Conservation (phyloP, 441 rosid genomes). For the Eutrema salsugineum region DNA sequence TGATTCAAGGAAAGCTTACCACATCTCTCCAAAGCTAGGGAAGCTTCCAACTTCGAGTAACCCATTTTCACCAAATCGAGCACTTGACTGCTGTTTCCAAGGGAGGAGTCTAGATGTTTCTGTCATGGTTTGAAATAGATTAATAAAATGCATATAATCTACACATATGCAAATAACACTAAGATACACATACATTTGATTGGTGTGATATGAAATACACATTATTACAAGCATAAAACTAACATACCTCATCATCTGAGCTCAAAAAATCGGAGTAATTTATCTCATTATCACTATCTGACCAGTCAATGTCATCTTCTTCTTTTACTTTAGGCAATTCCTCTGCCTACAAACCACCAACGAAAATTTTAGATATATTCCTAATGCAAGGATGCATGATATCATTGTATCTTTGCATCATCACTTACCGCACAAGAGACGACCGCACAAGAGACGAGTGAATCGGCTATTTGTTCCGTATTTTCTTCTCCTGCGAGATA, state of each 20-base stretch:
- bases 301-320: conserved; percentile 38
- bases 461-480: conserved; percentile 54
- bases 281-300: conserved; percentile 49
- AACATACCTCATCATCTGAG: conserved; percentile 59
- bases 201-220: background rate
- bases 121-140: conserved; percentile 7
- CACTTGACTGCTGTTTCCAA: conserved; percentile 32
- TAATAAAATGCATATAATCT: background rate
- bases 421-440: conserved; percentile 53
- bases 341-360: conserved; percentile 46
- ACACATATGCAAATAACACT: background rate
- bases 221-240: background rate
- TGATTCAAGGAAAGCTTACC: conserved; percentile 41
- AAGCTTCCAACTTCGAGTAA: conserved; percentile 58
- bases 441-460: conserved; percentile 56
- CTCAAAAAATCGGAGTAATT: conserved; percentile 47
- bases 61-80: conserved; percentile 63
- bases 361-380: background rate
- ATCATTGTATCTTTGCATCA: background rate
- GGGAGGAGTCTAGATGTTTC: conserved; percentile 20
- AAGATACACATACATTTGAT: background rate
- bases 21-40: conserved; percentile 80
- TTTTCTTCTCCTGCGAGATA: conserved; percentile 57
- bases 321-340: conserved; percentile 36
- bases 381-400: background rate